phyloP scores from a whole-genome alignment of 257 asterid genomes.

The Solanum verrucosum region DNA sequence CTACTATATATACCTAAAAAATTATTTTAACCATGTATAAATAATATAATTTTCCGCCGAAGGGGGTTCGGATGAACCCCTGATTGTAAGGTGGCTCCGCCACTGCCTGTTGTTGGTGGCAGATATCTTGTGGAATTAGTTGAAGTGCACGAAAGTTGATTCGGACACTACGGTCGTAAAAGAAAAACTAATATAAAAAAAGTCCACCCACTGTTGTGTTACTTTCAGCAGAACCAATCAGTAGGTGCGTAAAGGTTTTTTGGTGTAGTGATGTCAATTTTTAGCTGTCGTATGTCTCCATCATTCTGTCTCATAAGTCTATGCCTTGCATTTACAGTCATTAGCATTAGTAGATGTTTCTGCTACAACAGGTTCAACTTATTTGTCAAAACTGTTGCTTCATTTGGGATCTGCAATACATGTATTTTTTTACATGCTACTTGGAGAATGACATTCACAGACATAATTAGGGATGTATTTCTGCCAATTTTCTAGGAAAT shows the following conservation, averaged over 20 bases:
- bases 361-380: constrained; percentile 5
- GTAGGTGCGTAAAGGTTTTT: constrained; percentile 15
- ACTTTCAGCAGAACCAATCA: constrained; percentile 4
- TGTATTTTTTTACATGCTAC: neutral
- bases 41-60: too few relatives aligned
- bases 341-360: neutral
- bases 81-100: too few relatives aligned
- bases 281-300: neutral
- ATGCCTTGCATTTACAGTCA: constrained; percentile 2
- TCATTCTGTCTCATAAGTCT: neutral
- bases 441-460: neutral
- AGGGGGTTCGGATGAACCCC: too few relatives aligned
- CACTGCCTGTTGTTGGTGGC: neutral
- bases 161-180: neutral
- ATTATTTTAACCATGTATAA: too few relatives aligned
- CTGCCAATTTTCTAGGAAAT: neutral
- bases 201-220: neutral
- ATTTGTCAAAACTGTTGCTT: neutral
- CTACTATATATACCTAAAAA: too few relatives aligned
- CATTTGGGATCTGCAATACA: neutral
- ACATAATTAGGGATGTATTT: neutral
- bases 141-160: neutral
- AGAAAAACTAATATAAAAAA: neutral
- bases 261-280: neutral
- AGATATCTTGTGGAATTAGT: too few relatives aligned